Conservation (phyloP, 1,284 basidiomycete species). For the Entoloma clypeatum region DNA sequence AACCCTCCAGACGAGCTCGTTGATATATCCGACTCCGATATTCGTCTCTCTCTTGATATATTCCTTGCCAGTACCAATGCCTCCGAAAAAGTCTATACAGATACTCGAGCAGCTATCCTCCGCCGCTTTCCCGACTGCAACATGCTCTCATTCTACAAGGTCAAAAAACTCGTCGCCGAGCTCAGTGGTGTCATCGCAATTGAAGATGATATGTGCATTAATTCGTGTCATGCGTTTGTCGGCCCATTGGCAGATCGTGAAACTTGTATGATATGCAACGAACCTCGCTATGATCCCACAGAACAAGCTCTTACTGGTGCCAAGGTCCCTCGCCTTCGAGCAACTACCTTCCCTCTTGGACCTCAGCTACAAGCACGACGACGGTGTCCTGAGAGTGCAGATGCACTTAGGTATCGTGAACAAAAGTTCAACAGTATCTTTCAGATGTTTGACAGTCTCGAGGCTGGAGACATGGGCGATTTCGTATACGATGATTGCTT, state of each 20-base stretch:
- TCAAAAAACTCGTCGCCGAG: constrained; percentile 18
- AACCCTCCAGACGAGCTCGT: constrained; percentile 21
- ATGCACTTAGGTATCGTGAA: too few species aligned
- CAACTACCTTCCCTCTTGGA: not conserved
- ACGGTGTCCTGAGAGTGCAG: not conserved
- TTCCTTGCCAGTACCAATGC: constrained; percentile 23
- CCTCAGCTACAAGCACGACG: constrained; percentile 1
- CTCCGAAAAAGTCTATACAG: constrained; percentile 25
- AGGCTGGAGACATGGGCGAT: constrained; percentile 1
- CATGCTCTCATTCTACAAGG: constrained; percentile 3
- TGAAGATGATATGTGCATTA: constrained; percentile 32
- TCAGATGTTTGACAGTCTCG: too few species aligned
- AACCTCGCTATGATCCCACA: constrained; percentile 21
- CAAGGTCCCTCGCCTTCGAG: too few species aligned
- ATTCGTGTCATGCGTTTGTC: constrained; percentile 33
- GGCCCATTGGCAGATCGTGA: constrained; percentile 25
- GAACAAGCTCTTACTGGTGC: constrained; percentile 2
- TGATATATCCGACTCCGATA: constrained; percentile 22
- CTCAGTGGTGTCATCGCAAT: constrained; percentile 29
- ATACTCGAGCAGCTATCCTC: constrained; percentile 14
- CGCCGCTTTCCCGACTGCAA: constrained; percentile 5
- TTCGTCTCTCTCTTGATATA: constrained; percentile 22
- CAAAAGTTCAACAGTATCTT: too few species aligned
- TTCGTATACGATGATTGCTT: constrained; percentile 6
- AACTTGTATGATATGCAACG: constrained; percentile 23